phyloP scores from a whole-genome alignment of 805 yeast species.

The Nakazawaea ernobii region DNA sequence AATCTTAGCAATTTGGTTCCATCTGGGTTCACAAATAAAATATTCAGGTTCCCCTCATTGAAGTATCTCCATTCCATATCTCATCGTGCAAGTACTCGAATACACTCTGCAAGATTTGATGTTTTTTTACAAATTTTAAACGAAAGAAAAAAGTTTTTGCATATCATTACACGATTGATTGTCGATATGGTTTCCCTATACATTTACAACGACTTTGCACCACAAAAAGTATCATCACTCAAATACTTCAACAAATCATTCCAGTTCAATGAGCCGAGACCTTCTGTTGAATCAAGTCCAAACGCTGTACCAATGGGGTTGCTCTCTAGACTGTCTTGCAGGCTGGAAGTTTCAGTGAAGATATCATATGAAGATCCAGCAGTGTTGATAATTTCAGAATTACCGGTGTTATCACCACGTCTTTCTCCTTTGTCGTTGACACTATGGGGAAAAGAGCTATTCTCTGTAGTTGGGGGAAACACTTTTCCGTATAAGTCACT shows the following conservation, averaged over 20 bases:
- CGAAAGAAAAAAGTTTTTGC: too few relatives aligned
- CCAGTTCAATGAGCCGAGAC: not conserved
- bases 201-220: not conserved
- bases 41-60: slow-evolving; percentile 7
- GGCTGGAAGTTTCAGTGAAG: not conserved
- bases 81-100: not conserved
- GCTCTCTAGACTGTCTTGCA: not conserved
- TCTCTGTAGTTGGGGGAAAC: not conserved
- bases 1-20: not conserved
- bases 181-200: not conserved
- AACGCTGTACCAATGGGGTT: not conserved
- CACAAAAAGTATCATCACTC: not conserved
- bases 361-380: not conserved
- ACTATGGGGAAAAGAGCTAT: not conserved
- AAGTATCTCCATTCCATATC: slow-evolving; percentile 4
- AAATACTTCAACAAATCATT: not conserved
- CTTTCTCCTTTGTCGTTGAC: too few relatives aligned
- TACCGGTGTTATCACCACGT: too few relatives aligned
- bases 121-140: too few relatives aligned
- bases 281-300: not conserved
- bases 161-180: not conserved
- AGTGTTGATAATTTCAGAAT: not conserved
- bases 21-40: slow-evolving; percentile 1
- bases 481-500: not conserved
- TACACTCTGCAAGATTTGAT: too few relatives aligned